A percentile compares a stretch with the other conserved stretches of the same genome.
Conservation (phyloP, 2,329 filamentous ascomycete genomes). For the Blastomyces silverae region DNA sequence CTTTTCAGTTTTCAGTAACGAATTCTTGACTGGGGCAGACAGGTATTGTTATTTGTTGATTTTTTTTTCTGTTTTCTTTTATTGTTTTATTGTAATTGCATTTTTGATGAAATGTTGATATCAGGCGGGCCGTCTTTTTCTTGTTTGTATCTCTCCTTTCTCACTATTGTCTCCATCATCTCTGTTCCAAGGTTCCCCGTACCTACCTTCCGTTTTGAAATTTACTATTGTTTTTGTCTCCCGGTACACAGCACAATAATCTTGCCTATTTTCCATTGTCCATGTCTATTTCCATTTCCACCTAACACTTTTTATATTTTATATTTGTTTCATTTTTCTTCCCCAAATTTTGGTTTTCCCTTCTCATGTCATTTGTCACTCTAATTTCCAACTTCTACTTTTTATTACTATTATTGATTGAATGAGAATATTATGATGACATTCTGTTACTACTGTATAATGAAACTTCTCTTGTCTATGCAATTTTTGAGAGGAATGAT, state of each 20-base stretch:
- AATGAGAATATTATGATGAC: too few relatives aligned
- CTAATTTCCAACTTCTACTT: background rate
- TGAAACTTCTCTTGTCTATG: too few relatives aligned
- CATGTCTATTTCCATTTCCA: background rate
- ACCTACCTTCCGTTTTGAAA: background rate
- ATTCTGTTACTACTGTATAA: too few relatives aligned
- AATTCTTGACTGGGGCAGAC: constrained; percentile 1
- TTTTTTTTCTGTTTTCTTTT: background rate
- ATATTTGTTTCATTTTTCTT: background rate
- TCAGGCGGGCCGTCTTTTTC: background rate
- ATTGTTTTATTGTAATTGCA: background rate
- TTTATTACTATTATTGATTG: background rate
- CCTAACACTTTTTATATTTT: background rate
- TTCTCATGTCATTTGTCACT: background rate
- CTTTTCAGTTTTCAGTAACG: background rate
- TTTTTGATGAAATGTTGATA: background rate
- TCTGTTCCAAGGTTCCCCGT: too few relatives aligned
- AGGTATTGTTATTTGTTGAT: background rate
- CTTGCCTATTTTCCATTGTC: too few relatives aligned
- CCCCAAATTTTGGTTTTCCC: too few relatives aligned
- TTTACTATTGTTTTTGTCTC: background rate
- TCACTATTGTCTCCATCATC: too few relatives aligned
- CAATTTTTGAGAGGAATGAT: too few relatives aligned
- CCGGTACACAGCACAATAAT: background rate
- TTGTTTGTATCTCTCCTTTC: background rate